These are phyloP conservation scores for Fusarium cyanostomum DNA, from an alignment of 2,329 filamentous ascomycete genomes.

Conservation along the genomic window DNA sequence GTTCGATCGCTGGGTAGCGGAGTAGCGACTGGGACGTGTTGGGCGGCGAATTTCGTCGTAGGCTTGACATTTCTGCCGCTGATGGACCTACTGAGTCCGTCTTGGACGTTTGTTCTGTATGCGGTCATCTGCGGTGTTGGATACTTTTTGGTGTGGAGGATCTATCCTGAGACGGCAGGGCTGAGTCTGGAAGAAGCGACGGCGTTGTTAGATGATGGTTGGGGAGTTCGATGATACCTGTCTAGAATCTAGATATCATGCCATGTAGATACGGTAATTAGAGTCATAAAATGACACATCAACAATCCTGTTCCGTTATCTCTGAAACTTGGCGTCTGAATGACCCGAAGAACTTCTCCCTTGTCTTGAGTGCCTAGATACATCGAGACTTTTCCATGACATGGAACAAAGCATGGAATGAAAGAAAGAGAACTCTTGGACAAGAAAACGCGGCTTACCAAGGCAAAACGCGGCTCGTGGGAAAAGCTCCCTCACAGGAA, in stretches of 20 bases:
- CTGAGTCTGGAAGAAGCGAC: conserved; percentile 84
- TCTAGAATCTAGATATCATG: conserved; percentile 4
- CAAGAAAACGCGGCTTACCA: conserved; percentile 17
- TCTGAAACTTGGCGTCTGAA: background rate
- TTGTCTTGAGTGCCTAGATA: conserved; percentile 2
- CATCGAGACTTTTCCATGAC: conserved; percentile 19
- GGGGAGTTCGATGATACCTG: conserved; percentile 67
- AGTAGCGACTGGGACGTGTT: conserved; percentile 82
- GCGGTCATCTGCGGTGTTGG: conserved; percentile 73
- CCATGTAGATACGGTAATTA: background rate
- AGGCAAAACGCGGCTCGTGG: conserved; percentile 27
- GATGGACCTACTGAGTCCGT: conserved; percentile 78
- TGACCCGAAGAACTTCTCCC: conserved; percentile 11
- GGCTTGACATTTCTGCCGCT: conserved; percentile 89
- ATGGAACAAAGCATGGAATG: background rate
- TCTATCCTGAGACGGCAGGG: conserved; percentile 89
- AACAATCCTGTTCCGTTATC: background rate
- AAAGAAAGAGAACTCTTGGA: background rate
- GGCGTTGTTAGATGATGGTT: conserved; percentile 74
- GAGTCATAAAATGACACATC: conserved; percentile 1
- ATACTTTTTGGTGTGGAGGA: conserved; percentile 73
- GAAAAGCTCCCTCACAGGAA: no score
- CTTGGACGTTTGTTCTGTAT: conserved; percentile 85
- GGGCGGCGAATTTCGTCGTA: conserved; percentile 86
- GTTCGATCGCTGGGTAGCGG: conserved; percentile 79